phyloP scores from a whole-genome alignment of 306 rosid genomes.

The Casuarina glauca region DNA sequence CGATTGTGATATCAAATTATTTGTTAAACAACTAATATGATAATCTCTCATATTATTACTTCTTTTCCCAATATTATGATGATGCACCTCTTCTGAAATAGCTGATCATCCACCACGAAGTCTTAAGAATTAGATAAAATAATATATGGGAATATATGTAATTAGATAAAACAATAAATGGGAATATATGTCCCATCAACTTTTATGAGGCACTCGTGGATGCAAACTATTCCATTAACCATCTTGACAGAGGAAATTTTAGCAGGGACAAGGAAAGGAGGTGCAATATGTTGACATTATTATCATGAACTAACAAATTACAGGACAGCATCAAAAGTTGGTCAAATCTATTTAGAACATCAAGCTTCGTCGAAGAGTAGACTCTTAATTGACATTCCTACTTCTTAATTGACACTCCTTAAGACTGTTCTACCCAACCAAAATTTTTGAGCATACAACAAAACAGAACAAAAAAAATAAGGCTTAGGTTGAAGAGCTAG shows the following conservation, averaged over 20 bases:
- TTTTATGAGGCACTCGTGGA: background rate
- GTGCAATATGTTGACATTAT: background rate
- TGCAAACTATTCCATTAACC: background rate
- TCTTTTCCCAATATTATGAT: too few species aligned
- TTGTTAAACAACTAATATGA: too few species aligned
- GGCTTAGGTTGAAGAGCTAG: background rate
- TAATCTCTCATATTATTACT: too few species aligned
- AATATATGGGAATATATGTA: background rate
- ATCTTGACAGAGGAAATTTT: background rate
- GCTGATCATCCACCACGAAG: background rate
- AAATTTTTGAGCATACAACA: background rate
- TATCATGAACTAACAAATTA: background rate
- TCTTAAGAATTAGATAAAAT: background rate
- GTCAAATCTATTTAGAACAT: background rate
- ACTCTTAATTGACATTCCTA: background rate
- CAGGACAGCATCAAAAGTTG: background rate
- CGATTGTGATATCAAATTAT: too few species aligned
- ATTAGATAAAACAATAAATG: background rate
- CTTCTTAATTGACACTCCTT: background rate
- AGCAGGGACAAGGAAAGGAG: background rate
- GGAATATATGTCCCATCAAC: background rate
- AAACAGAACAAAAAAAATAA: slow-evolving; percentile 1
- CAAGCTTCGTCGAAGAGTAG: background rate
- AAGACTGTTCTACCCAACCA: background rate
- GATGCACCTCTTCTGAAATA: background rate